Percentiles rank a stretch among this genome's conserved stretches.
These are phyloP conservation scores for Mycena amicta DNA, from an alignment of 768 basidiomycete species.

Conservation along the genomic window DNA sequence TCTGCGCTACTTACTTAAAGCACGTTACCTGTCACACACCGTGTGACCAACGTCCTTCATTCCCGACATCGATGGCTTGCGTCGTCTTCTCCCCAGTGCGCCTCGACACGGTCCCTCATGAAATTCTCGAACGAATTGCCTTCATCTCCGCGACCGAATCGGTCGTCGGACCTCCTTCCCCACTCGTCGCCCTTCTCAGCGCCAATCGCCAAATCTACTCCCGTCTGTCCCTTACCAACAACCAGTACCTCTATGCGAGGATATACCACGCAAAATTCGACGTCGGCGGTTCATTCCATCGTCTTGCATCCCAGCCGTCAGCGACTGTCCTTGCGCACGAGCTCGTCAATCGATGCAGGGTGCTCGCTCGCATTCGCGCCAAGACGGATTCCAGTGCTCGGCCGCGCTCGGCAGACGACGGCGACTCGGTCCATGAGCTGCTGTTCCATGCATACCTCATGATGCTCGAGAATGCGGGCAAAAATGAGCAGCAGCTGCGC, in stretches of 20 bases:
- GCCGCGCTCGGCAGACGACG: constrained; percentile 26
- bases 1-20: no score
- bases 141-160: constrained; percentile 57
- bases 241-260: constrained; percentile 72
- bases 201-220: constrained; percentile 51
- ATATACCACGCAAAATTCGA: constrained; percentile 77
- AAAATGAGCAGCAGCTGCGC: constrained; percentile 70
- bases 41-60: no score
- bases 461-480: constrained; percentile 81
- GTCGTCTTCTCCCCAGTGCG: no score
- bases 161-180: constrained; percentile 63
- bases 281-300: constrained; percentile 46
- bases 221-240: constrained; percentile 51
- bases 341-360: constrained; percentile 60
- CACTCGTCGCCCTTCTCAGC: constrained; percentile 56
- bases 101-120: constrained; percentile 67
- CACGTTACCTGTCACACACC: no score
- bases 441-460: constrained; percentile 74
- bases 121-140: constrained; percentile 80
- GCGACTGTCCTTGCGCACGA: constrained; percentile 59
- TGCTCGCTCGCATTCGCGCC: constrained; percentile 58
- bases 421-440: constrained; percentile 43
- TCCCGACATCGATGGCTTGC: no score
- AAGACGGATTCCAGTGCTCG: constrained; percentile 40
- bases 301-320: constrained; percentile 43